Evolutionary conservation across 2,329 filamentous ascomycete genomes (phyloP), one percentile per base, ranked within the genome.

Genomic region (Chrysoporthe cubensis): DNA sequence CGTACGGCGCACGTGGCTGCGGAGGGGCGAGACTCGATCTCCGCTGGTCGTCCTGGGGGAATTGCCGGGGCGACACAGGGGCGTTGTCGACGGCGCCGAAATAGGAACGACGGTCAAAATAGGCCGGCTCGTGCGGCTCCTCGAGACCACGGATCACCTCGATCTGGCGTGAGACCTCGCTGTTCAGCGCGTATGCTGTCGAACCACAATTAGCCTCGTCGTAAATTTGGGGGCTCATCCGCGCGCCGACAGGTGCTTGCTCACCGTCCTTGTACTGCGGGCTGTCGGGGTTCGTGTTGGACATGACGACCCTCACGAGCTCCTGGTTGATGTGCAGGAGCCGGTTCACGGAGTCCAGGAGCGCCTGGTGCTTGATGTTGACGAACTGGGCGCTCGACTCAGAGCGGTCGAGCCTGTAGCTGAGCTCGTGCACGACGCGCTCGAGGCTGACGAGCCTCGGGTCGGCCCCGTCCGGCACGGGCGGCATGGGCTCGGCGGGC

Each of bases 51-150:
- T 97, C 94, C 75, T 94, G 91, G 11, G 94, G 88, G 71, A 94
- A 81, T 79, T 97, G 94, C 71, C 94, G 89, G 26, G 95, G 95
- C 52, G 95, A 98, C 50, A 97, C 86, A 13, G 94, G 94, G 1
- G 90, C 87, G 69, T 92, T 90, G 71, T 94, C 92, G 34, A 92
- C 80, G 72, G 84, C 86, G 56, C 86, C 81, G 72, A 92, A 90
- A 78, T 89, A 92, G 60, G 87, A 85, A 70, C 88, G 89, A 69
- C 89, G 88, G 70, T 85, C 87, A 43, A 87, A 86, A 74, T 89
- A 85, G 60, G 87, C 82, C 69, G 83, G 83, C 68, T 96, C 94
- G 68, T 90, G 88, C 46, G 89, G 85, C 72, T 91, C 88, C 57
- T 90, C 88, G 46, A 87, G 78, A 18, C 82, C 77, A 65, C 87